phyloP scores from a whole-genome alignment of 116 monocot species.

The Cymodocea nodosa region DNA sequence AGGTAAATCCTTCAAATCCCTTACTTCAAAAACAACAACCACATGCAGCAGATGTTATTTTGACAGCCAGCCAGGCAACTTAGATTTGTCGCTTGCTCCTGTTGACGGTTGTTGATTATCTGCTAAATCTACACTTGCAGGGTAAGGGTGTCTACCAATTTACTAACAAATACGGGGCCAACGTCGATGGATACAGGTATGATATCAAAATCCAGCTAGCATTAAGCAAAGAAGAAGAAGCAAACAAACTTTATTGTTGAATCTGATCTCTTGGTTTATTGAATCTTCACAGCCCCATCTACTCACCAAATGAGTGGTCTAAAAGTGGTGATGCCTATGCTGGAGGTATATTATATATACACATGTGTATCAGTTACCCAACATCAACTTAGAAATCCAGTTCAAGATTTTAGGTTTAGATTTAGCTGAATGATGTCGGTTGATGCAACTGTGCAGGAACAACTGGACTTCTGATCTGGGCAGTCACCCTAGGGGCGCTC shows the following conservation, averaged over 20 bases:
- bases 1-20: slow-evolving; percentile 20
- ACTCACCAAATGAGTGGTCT: slow-evolving; percentile 56
- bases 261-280: not conserved
- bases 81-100: not conserved
- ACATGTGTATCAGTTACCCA: not conserved
- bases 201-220: not conserved
- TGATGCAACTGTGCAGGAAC: slow-evolving; percentile 22
- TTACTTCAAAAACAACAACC: not conserved
- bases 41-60: not conserved
- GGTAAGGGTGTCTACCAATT: slow-evolving; percentile 93
- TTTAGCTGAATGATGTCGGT: not conserved
- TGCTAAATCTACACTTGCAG: slow-evolving; percentile 19
- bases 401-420: not conserved
- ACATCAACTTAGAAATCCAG: not conserved
- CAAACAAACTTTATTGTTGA: not conserved
- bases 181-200: slow-evolving; percentile 93
- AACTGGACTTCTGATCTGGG: slow-evolving; percentile 79
- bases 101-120: not conserved
- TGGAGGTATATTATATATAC: slow-evolving; percentile 37
- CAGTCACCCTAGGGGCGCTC: slow-evolving; percentile 65
- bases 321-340: slow-evolving; percentile 61
- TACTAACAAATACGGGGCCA: slow-evolving; percentile 84
- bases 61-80: not conserved
- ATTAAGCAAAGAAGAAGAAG: too few species aligned
- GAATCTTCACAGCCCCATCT: slow-evolving; percentile 58